phyloP scores from a whole-genome alignment of 2,329 filamentous ascomycete genomes.

The Nemania abortiva region DNA sequence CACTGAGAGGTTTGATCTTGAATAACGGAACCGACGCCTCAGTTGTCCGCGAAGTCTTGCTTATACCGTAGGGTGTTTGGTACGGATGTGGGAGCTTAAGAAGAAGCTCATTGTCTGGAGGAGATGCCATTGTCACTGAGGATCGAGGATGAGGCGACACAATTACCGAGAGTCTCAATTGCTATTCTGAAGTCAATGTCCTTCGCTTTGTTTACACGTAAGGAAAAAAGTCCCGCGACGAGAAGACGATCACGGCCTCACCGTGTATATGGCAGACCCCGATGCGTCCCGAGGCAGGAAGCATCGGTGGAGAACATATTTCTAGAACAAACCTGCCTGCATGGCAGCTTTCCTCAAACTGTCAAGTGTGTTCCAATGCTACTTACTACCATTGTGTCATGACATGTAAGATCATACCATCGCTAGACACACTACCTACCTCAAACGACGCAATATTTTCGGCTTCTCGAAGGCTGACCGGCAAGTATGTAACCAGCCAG shows the following conservation, averaged over 20 bases:
- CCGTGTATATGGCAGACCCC: conserved; percentile 17
- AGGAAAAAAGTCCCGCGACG: conserved; percentile 15
- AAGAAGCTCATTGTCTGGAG: conserved; percentile 53
- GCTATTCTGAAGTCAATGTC: conserved; percentile 5
- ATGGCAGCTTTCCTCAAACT: conserved; percentile 1
- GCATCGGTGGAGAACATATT: conserved; percentile 19
- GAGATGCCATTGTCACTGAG: conserved; percentile 42
- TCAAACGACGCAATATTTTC: conserved; percentile 13
- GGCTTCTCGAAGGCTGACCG: conserved; percentile 9
- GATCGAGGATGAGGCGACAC: background rate
- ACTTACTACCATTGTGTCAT: conserved; percentile 5
- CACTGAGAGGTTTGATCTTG: conserved; percentile 52
- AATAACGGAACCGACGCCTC: conserved; percentile 51
- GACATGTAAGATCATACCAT: background rate
- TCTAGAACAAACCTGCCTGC: background rate
- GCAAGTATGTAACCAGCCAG: conserved; percentile 4
- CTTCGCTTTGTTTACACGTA: conserved; percentile 7
- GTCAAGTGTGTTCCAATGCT: background rate
- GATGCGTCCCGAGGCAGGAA: conserved; percentile 15
- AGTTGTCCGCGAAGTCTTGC: conserved; percentile 49
- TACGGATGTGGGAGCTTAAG: conserved; percentile 65
- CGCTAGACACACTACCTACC: background rate
- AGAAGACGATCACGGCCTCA: conserved; percentile 17
- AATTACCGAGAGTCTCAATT: conserved; percentile 8
- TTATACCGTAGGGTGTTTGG: conserved; percentile 59